Evolutionary conservation across 441 rosid species (phyloP).

Genomic region (Corymbia citriodora): DNA sequence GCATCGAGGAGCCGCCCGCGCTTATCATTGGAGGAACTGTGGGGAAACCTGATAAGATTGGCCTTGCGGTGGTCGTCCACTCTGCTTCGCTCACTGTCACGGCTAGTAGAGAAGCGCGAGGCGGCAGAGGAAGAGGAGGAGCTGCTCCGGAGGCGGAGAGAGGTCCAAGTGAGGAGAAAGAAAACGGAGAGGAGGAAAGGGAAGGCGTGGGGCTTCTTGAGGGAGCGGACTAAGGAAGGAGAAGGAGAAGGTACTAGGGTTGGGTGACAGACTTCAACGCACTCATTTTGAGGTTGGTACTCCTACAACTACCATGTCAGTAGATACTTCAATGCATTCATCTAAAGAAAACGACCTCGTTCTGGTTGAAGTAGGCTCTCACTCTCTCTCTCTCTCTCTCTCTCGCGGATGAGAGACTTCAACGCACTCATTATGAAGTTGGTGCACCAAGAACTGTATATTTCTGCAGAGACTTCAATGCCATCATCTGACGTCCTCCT

Average conservation of each 20-base stretch:
- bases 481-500: background rate
- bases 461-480: background rate
- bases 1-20: constrained; percentile 78
- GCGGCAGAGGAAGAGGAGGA: constrained; percentile 3
- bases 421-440: no score
- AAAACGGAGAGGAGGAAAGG: constrained; percentile 63
- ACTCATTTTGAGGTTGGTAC: no score
- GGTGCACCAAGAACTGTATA: no score
- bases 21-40: constrained; percentile 37
- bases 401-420: background rate
- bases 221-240: no score
- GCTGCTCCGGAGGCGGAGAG: constrained; percentile 51
- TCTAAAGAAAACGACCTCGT: no score
- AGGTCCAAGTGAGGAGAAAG: constrained; percentile 64
- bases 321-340: no score
- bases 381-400: background rate
- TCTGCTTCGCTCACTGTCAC: background rate
- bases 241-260: no score
- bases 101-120: constrained; percentile 24
- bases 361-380: background rate
- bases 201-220: constrained; percentile 28
- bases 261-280: no score
- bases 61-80: constrained; percentile 33
- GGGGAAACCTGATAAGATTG: constrained; percentile 53
- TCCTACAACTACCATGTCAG: no score